Percentiles rank a stretch among this genome's conserved stretches.
Evolutionary conservation across 108 stramenopile species (phyloP).

Genomic region (Skeletonema potamos): DNA sequence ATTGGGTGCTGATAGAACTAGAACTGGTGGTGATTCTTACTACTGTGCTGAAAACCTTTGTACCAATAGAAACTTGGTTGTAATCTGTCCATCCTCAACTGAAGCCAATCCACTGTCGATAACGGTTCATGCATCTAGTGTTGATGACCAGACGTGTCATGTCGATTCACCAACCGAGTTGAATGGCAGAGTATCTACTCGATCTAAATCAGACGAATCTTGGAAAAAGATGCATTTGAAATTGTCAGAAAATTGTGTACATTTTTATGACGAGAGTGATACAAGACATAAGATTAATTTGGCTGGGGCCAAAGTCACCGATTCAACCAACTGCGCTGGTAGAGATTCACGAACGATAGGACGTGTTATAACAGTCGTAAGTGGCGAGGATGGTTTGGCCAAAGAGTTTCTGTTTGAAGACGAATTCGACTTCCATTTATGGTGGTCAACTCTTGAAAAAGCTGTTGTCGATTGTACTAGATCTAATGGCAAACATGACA

Average conservation of each 20-base stretch:
- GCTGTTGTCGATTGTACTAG: background rate
- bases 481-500: background rate
- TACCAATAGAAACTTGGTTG: conserved; percentile 68
- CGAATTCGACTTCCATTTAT: conserved; percentile 49
- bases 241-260: conserved; percentile 61
- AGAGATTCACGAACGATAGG: background rate
- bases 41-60: conserved; percentile 80
- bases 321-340: background rate
- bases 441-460: conserved; percentile 51
- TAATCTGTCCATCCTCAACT: conserved; percentile 65
- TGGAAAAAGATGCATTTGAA: conserved; percentile 70
- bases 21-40: conserved; percentile 83
- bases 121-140: conserved; percentile 46
- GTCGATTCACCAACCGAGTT: conserved; percentile 25
- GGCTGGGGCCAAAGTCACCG: conserved; percentile 1
- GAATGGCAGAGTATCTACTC: conserved; percentile 66
- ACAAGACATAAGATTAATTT: conserved; percentile 21
- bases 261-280: conserved; percentile 62
- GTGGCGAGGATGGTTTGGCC: conserved; percentile 52
- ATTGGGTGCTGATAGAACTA: conserved; percentile 74
- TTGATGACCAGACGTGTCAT: conserved; percentile 4
- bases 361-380: conserved; percentile 44
- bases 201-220: conserved; percentile 47
- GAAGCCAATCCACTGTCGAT: conserved; percentile 73
- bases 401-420: conserved; percentile 62